Base-by-base conservation (phyloP, 306 rosid genomes). In the Mucuna pruriens region DNA sequence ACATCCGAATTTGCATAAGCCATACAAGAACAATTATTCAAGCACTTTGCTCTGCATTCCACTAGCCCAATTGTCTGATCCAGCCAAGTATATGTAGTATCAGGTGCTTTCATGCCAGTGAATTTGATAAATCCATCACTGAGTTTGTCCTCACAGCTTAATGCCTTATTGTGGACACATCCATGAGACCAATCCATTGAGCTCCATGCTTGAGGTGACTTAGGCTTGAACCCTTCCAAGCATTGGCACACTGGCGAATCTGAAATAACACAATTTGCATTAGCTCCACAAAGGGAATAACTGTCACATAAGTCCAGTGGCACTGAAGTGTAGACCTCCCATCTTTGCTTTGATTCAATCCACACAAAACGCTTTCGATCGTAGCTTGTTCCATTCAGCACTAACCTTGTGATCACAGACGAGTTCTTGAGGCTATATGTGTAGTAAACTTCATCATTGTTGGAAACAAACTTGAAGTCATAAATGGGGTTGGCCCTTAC, bases 1-100 rank as follows among this genome's bases (percentile, higher is more conserved):
- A 93, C 82, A 85, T 93, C 90, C 17, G 88, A 83, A 68, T 83
- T 87, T 7, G 91, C 71, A 39, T 87, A 93, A 25, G 94, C 94
- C 82, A 87, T 84, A 76, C 97, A 93, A 7, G 97, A 74, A 73
- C 89, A 85, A 39, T 85, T 85, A 7, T 66, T 67, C 79, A 78
- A 67, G 31, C 89, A 85, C 68, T 22, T 82, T 1, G 45, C 57
- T 74, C 70, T 74, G 72, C 89, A 85, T 67, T 85, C 84, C 26
- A 48, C 71, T 31, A 85, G 55, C 36, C 80, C 80, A 76, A 82
- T 82, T 60, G 76, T 81, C 42, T 38, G 51, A 67, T 90, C 75
- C 2, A 88, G 69, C 98, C 91, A 93, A 77, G 83, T 64, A 61
- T 80, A 46, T 12, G 77, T 79, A 22, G 96, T 87, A 5, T 93